A percentile compares a stretch with the other conserved stretches of the same genome.
Conservation (phyloP, 2,329 filamentous ascomycete genomes). For the Aspergillus novoparasiticus region DNA sequence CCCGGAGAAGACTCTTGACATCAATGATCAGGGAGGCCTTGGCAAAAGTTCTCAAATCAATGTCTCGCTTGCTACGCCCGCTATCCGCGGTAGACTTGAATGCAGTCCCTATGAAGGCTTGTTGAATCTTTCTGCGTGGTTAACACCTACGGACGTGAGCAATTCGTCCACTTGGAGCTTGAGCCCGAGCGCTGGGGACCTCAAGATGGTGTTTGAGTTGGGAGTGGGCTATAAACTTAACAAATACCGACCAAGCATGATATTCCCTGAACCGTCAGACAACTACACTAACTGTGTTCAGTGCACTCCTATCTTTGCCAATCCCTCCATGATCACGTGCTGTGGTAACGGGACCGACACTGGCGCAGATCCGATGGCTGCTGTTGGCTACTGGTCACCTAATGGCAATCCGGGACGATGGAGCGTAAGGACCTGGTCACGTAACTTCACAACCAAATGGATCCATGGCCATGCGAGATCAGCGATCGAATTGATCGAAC, state of each 20-base stretch:
- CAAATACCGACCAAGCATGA: not conserved
- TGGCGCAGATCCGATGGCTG: not conserved
- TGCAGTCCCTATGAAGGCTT: conserved; percentile 1
- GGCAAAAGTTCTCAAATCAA: not conserved
- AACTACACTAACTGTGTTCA: not conserved
- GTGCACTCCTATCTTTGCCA: conserved; percentile 4
- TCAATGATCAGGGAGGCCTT: not conserved
- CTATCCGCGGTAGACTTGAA: not conserved
- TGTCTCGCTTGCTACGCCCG: not conserved
- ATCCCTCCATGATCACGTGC: not conserved
- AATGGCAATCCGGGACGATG: not conserved
- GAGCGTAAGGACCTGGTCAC: not conserved
- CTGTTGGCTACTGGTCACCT: conserved; percentile 4
- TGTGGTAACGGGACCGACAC: conserved; percentile 1
- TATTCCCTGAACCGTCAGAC: conserved; percentile 2
- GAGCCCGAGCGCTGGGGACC: not conserved
- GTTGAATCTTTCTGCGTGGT: not conserved
- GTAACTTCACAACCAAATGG: conserved; percentile 1
- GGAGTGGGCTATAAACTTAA: not conserved
- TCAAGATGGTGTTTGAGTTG: not conserved
- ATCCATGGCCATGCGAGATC: not conserved
- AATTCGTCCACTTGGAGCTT: not conserved
- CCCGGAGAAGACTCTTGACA: not conserved
- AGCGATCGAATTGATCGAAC: not conserved
- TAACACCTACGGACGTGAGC: not conserved